Evolutionary conservation across 768 basidiomycete genomes (phyloP).

Genomic region (Suillus americanus): DNA sequence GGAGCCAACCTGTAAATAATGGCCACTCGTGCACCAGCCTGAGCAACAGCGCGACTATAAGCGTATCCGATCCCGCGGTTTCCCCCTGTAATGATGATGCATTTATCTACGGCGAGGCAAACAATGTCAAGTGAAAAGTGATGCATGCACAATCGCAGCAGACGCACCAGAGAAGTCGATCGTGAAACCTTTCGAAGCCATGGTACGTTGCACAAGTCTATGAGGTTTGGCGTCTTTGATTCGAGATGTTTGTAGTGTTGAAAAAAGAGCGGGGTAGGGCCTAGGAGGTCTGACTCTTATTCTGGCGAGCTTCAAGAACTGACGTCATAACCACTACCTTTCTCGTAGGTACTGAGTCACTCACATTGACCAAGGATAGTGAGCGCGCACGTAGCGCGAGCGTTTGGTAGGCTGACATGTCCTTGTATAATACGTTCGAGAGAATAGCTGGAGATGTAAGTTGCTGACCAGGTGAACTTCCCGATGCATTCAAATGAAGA

Average conservation of each 20-base stretch:
- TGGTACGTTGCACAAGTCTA: not conserved
- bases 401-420: not conserved
- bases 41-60: slow-evolving; percentile 50
- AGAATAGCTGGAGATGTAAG: not conserved
- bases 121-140: not conserved
- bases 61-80: slow-evolving; percentile 62
- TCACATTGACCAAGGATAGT: not conserved
- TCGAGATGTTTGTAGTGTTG: not conserved
- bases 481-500: too few species aligned
- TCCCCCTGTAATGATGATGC: slow-evolving; percentile 61
- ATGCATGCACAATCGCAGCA: not conserved
- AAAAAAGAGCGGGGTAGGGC: not conserved
- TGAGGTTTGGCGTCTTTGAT: not conserved
- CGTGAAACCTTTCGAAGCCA: not conserved
- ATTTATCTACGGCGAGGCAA: slow-evolving; percentile 36
- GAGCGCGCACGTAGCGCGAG: not conserved
- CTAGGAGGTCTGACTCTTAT: not conserved
- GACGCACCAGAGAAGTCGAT: not conserved
- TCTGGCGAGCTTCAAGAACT: not conserved
- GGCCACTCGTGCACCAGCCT: slow-evolving; percentile 58
- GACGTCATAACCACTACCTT: not conserved
- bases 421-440: not conserved
- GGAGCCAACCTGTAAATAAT: slow-evolving; percentile 53
- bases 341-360: not conserved
- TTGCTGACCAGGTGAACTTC: not conserved